Conservation (phyloP, 371 early-diverging fungal genomes). For the Syncephalis fuscata region DNA sequence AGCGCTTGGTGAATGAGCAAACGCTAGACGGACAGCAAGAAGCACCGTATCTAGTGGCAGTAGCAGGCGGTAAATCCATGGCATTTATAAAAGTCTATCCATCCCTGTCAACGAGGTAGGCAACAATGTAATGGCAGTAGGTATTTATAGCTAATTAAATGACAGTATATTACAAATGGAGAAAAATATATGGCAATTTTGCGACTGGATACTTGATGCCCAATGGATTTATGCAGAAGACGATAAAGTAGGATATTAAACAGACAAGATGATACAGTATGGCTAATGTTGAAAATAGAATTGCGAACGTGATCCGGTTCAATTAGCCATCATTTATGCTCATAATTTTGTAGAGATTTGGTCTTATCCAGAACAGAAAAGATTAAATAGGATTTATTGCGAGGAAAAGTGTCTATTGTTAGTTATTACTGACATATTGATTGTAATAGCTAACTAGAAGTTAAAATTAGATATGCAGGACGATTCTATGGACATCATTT, state of each 20-base stretch:
- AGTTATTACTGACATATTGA: background rate
- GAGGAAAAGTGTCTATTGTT: constrained; percentile 40
- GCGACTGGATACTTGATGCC: constrained; percentile 8
- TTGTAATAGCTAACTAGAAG: too few relatives aligned
- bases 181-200: background rate
- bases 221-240: constrained; percentile 4
- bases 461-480: constrained; percentile 33
- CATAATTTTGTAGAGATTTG: constrained; percentile 57
- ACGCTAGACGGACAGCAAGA: too few relatives aligned
- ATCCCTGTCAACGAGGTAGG: too few relatives aligned
- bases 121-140: too few relatives aligned
- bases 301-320: background rate
- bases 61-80: too few relatives aligned
- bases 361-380: constrained; percentile 10
- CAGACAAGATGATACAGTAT: background rate
- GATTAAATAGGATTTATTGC: constrained; percentile 23
- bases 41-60: too few relatives aligned
- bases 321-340: constrained; percentile 45
- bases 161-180: too few relatives aligned
- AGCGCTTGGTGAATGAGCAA: too few relatives aligned
- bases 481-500: constrained; percentile 38
- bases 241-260: background rate
- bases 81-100: too few relatives aligned
- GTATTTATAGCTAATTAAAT: too few relatives aligned
- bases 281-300: background rate